phyloP scores from a whole-genome alignment of 2,329 filamentous ascomycete genomes.

The Penicillium hesseltinei region DNA sequence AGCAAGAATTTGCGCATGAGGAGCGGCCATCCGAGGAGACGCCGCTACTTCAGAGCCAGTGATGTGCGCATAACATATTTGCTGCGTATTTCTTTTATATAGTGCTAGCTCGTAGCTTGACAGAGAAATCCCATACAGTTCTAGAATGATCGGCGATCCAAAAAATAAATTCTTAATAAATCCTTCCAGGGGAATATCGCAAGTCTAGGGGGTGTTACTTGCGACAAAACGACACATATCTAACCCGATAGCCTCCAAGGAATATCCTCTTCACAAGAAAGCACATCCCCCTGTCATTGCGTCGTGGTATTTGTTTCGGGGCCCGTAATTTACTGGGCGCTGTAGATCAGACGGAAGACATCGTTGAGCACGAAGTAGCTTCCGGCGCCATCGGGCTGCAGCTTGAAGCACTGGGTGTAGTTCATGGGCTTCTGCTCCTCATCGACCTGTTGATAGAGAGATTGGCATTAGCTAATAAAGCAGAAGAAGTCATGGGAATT shows the following conservation, averaged over 20 bases:
- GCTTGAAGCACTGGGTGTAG: conserved; percentile 88
- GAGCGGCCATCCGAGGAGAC: conserved; percentile 35
- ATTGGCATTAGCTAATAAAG: background rate
- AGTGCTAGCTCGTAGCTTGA: background rate
- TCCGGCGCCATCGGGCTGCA: conserved; percentile 64
- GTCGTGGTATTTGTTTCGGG: conserved; percentile 16
- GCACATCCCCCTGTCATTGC: conserved; percentile 13
- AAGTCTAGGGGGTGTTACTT: background rate
- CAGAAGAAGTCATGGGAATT: background rate
- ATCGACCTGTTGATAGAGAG: conserved; percentile 63
- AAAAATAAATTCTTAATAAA: conserved; percentile 1
- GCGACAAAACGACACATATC: conserved; percentile 1
- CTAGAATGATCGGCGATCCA: conserved; percentile 7
- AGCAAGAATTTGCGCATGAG: conserved; percentile 15
- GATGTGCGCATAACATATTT: background rate
- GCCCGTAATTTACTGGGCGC: conserved; percentile 15
- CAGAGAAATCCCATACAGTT: conserved; percentile 3
- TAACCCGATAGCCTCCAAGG: conserved; percentile 3
- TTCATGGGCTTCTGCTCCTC: conserved; percentile 83
- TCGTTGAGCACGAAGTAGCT: conserved; percentile 91
- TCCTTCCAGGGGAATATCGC: background rate
- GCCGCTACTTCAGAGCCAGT: conserved; percentile 33
- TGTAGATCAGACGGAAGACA: conserved; percentile 84
- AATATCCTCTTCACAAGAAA: background rate
- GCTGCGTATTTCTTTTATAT: background rate